phyloP scores from a whole-genome alignment of 768 basidiomycete genomes.

The Trametes villosa region DNA sequence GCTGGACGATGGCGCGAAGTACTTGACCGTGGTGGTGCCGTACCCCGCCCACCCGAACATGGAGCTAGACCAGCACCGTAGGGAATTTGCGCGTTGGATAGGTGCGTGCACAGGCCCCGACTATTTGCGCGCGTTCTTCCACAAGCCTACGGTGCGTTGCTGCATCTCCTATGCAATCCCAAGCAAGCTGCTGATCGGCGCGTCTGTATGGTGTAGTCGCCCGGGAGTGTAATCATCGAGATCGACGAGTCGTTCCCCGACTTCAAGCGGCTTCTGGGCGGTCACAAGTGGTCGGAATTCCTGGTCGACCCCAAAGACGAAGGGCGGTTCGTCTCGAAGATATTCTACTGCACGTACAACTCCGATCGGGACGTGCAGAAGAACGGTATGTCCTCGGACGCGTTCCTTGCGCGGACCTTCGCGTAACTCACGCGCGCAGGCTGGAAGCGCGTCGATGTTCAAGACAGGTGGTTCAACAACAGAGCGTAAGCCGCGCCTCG shows the following conservation, averaged over 20 bases:
- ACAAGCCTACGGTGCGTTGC: slow-evolving; percentile 49
- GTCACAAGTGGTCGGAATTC: slow-evolving; percentile 48
- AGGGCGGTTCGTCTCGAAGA: slow-evolving; percentile 34
- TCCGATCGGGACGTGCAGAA: slow-evolving; percentile 49
- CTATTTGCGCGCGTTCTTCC: slow-evolving; percentile 44
- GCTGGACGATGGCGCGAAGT: slow-evolving; percentile 48
- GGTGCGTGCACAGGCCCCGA: slow-evolving; percentile 43
- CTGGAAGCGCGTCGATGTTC: slow-evolving; percentile 51
- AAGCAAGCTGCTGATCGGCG: not conserved
- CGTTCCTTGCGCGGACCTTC: no score
- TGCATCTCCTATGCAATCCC: slow-evolving; percentile 27
- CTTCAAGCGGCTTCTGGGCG: slow-evolving; percentile 45
- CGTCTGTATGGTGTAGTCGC: slow-evolving; percentile 37
- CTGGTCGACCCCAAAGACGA: slow-evolving; percentile 37
- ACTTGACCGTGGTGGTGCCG: slow-evolving; percentile 49
- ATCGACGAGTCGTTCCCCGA: slow-evolving; percentile 37
- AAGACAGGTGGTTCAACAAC: slow-evolving; percentile 47
- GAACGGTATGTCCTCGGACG: slow-evolving; percentile 44
- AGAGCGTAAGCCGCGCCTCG: slow-evolving; percentile 14
- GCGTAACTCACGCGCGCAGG: slow-evolving; percentile 33
- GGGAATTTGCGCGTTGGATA: slow-evolving; percentile 48
- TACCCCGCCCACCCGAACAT: slow-evolving; percentile 49
- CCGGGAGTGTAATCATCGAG: slow-evolving; percentile 51
- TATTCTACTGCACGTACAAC: slow-evolving; percentile 46
- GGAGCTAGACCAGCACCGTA: slow-evolving; percentile 42